These are phyloP conservation scores for Trichosporon asahii DNA, from an alignment of 1,284 basidiomycete species.

Conservation along the genomic window DNA sequence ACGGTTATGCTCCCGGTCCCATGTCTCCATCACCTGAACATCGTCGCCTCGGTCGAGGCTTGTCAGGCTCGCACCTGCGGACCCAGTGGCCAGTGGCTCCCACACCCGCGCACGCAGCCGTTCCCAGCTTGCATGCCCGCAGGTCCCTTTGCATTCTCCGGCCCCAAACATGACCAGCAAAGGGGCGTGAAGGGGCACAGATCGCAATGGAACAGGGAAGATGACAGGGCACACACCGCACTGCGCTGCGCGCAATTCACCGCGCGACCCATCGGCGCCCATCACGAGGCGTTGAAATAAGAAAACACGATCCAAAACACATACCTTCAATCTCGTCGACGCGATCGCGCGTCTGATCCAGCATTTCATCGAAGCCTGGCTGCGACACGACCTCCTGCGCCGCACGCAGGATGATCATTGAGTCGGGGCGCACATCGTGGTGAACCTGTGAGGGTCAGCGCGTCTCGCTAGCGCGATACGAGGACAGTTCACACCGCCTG, in stretches of 20 bases:
- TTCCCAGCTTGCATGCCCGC: background rate
- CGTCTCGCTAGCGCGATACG: background rate
- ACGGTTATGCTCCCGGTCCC: background rate
- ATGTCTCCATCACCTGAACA: background rate
- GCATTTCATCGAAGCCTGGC: constrained; percentile 67
- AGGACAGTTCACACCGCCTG: background rate
- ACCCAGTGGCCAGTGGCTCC: too few relatives aligned
- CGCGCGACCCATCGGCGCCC: background rate
- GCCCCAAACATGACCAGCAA: background rate
- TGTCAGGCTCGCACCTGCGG: too few relatives aligned
- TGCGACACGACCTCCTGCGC: constrained; percentile 65
- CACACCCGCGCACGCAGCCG: background rate
- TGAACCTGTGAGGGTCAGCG: constrained; percentile 54
- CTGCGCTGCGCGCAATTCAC: background rate
- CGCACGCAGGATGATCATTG: constrained; percentile 67
- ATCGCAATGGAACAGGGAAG: background rate
- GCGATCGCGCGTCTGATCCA: constrained; percentile 66
- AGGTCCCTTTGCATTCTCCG: background rate
- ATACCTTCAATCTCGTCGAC: constrained; percentile 60
- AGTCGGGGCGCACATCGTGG: constrained; percentile 74
- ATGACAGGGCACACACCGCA: too few relatives aligned
- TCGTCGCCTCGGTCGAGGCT: background rate
- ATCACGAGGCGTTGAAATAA: background rate
- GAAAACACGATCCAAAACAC: constrained; percentile 13
- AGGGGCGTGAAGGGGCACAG: background rate